Evolutionary conservation across 805 yeast species (phyloP).

Genomic region (Yamadazyma laniorum): DNA sequence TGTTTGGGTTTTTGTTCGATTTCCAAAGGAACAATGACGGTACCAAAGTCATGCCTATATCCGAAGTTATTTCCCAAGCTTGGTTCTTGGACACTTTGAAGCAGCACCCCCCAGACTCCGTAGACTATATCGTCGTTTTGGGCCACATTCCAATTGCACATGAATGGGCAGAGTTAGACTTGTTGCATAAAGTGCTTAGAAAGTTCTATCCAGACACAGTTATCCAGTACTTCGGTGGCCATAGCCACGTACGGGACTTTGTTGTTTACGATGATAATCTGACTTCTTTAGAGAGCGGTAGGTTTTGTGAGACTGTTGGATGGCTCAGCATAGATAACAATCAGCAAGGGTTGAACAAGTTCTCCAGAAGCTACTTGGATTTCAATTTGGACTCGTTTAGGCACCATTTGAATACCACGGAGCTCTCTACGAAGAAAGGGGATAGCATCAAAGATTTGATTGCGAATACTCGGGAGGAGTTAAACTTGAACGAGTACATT

Average conservation of each 20-base stretch:
- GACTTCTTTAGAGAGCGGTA: slow-evolving; percentile 86
- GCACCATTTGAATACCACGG: slow-evolving; percentile 46
- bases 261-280: slow-evolving; percentile 61
- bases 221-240: slow-evolving; percentile 92
- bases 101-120: slow-evolving; percentile 28
- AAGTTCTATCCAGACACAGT: slow-evolving; percentile 54
- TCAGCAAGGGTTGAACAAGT: slow-evolving; percentile 14
- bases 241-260: slow-evolving; percentile 88
- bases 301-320: slow-evolving; percentile 93
- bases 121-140: slow-evolving; percentile 68
- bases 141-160: slow-evolving; percentile 73
- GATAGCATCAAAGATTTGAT: slow-evolving; percentile 45
- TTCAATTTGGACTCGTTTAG: slow-evolving; percentile 72
- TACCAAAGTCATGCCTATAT: slow-evolving; percentile 63
- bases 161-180: slow-evolving; percentile 51
- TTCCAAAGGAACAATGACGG: slow-evolving; percentile 59
- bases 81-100: slow-evolving; percentile 62
- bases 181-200: slow-evolving; percentile 53
- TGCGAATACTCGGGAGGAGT: slow-evolving; percentile 37
- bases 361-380: slow-evolving; percentile 73
- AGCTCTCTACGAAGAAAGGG: slow-evolving; percentile 54
- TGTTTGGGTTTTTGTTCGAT: slow-evolving; percentile 79
- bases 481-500: slow-evolving; percentile 53
- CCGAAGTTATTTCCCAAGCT: slow-evolving; percentile 47
- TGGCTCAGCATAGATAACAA: slow-evolving; percentile 54